A percentile compares a stretch with the other conserved stretches of the same genome.
phyloP scores from a whole-genome alignment of 208 protist species.

The Herpetomonas muscarum region DNA sequence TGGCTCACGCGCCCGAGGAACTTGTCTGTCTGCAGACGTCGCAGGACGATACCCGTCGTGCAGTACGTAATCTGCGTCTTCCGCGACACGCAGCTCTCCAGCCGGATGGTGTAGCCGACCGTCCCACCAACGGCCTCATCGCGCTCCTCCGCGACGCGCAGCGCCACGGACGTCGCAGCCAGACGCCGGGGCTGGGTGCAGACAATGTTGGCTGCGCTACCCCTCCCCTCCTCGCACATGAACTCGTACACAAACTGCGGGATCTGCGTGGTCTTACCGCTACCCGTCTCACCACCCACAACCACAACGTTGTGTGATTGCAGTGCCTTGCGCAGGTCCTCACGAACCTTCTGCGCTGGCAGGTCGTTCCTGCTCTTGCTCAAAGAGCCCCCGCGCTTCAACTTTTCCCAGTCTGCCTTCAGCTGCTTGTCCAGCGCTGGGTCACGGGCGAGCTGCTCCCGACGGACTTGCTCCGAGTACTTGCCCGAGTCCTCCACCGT shows the following conservation, averaged over 20 bases:
- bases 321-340: constrained; percentile 57
- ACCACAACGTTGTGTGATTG: constrained; percentile 88
- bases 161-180: constrained; percentile 91
- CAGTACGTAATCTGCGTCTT: constrained; percentile 91
- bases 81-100: constrained; percentile 87
- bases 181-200: constrained; percentile 94
- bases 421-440: constrained; percentile 31
- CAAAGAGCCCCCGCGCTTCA: constrained; percentile 47
- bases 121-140: constrained; percentile 85
- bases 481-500: constrained; percentile 43
- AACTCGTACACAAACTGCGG: constrained; percentile 96
- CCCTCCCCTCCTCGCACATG: constrained; percentile 77
- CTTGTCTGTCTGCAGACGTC: constrained; percentile 85
- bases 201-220: constrained; percentile 87
- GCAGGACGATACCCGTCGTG: constrained; percentile 93
- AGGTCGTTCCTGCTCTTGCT: constrained; percentile 44
- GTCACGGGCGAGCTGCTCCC: constrained; percentile 47
- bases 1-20: constrained; percentile 86
- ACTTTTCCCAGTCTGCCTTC: constrained; percentile 49
- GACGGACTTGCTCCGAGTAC: constrained; percentile 25
- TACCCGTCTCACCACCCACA: constrained; percentile 96
- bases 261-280: constrained; percentile 98
- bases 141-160: constrained; percentile 91
- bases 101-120: constrained; percentile 92
- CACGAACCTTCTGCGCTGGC: constrained; percentile 68